phyloP scores from a whole-genome alignment of 2,329 filamentous ascomycete genomes.

The Fusarium tanahbumbuense region DNA sequence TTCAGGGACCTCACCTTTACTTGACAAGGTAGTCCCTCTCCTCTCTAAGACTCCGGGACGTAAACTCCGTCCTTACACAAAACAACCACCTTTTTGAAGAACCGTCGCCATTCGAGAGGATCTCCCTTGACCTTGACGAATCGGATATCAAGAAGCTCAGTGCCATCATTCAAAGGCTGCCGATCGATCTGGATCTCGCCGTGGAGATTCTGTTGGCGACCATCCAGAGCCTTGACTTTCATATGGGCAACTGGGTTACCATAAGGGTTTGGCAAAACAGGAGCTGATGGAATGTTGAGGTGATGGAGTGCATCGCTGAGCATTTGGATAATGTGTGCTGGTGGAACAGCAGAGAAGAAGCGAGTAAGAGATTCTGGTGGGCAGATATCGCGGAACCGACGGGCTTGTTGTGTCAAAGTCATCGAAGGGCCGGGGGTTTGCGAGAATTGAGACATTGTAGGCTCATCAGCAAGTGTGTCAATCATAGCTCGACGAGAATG shows the following conservation, averaged over 20 bases:
- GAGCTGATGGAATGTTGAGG: conserved; percentile 80
- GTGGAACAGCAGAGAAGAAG: conserved; percentile 87
- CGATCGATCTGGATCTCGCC: conserved; percentile 81
- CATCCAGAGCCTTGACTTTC: conserved; percentile 79
- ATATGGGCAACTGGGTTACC: conserved; percentile 71
- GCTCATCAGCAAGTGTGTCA: conserved; percentile 83
- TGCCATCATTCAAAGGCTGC: conserved; percentile 65
- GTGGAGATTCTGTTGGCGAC: conserved; percentile 76
- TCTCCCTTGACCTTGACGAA: conserved; percentile 97
- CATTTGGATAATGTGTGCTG: conserved; percentile 80
- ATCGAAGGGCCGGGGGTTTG: conserved; percentile 81
- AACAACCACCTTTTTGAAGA: conserved; percentile 96
- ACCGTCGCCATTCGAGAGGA: conserved; percentile 93
- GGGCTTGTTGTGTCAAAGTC: conserved; percentile 88
- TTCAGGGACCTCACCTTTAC: conserved; percentile 1
- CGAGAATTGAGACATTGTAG: conserved; percentile 87
- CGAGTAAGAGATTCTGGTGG: conserved; percentile 88
- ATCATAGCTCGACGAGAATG: conserved; percentile 58
- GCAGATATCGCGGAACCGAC: conserved; percentile 89
- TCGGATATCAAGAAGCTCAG: conserved; percentile 81
- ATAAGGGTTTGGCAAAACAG: conserved; percentile 58
- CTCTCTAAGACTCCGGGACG: conserved; percentile 56
- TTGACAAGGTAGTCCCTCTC: conserved; percentile 33
- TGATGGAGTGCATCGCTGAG: conserved; percentile 84
- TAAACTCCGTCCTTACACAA: conserved; percentile 88